phyloP scores from a whole-genome alignment of 108 stramenopile genomes.

The Cyclotella cryptica region DNA sequence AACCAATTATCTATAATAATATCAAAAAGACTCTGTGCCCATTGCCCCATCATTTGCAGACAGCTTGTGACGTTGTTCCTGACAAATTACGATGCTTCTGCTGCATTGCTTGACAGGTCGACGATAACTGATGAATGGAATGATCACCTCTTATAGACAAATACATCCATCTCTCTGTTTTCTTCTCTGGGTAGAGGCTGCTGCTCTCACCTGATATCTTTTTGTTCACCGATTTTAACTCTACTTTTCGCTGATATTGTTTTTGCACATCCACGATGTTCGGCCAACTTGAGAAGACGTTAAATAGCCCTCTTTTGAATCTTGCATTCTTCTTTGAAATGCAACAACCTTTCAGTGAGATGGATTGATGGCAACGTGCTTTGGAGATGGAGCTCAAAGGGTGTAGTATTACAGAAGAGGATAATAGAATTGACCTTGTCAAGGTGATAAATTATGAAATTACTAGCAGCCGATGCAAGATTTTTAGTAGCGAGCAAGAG shows the following conservation, averaged over 20 bases:
- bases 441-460: too few relatives aligned
- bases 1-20: conserved; percentile 44
- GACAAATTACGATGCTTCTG: not conserved
- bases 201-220: not conserved
- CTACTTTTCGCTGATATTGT: not conserved
- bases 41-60: conserved; percentile 45
- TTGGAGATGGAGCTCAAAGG: too few relatives aligned
- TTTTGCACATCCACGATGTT: not conserved
- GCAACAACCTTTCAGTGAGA: too few relatives aligned
- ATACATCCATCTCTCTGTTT: not conserved
- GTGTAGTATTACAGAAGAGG: too few relatives aligned
- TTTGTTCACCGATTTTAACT: not conserved
- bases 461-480: too few relatives aligned
- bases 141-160: conserved; percentile 15
- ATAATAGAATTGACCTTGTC: too few relatives aligned
- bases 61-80: conserved; percentile 42
- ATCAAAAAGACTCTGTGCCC: conserved; percentile 47
- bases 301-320: conserved; percentile 49
- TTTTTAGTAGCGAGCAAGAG: too few relatives aligned
- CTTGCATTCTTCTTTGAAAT: conserved; percentile 40
- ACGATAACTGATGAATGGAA: conserved; percentile 6
- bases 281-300: conserved; percentile 20
- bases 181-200: conserved; percentile 46
- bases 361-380: too few relatives aligned
- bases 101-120: not conserved